These are phyloP conservation scores for Cutaneotrichosporon mucoides DNA, from an alignment of 1,284 basidiomycete genomes.

Conservation along the genomic window DNA sequence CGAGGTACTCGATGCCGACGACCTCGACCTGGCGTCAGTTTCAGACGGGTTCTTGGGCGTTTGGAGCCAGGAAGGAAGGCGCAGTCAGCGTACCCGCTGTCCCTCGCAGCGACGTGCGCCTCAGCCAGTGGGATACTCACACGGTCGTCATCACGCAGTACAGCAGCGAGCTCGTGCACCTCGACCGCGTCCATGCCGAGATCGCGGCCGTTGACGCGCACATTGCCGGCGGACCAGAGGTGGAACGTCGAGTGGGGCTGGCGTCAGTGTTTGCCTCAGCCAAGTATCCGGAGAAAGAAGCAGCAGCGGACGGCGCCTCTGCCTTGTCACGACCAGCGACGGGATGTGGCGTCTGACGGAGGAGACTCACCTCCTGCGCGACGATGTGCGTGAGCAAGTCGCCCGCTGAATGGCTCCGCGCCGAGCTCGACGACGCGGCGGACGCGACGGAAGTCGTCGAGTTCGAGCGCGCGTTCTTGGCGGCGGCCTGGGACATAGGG, in stretches of 20 bases:
- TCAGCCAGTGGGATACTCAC: constrained; percentile 20
- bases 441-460: constrained; percentile 17
- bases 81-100: too few relatives aligned
- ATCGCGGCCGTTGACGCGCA: constrained; percentile 34
- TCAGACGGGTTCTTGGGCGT: too few relatives aligned
- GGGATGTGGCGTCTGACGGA: not conserved
- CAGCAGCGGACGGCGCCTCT: too few relatives aligned
- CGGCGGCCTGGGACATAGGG: too few relatives aligned
- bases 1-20: constrained; percentile 31
- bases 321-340: too few relatives aligned
- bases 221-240: constrained; percentile 42
- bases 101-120: too few relatives aligned
- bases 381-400: constrained; percentile 38
- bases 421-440: constrained; percentile 22
- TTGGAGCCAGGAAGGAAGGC: too few relatives aligned
- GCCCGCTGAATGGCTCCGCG: constrained; percentile 27
- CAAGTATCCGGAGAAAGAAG: too few relatives aligned
- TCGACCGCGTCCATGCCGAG: constrained; percentile 29
- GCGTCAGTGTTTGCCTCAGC: not conserved
- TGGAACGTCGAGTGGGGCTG: constrained; percentile 32
- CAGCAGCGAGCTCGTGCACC: constrained; percentile 28
- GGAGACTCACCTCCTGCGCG: constrained; percentile 25
- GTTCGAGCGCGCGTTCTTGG: constrained; percentile 8
- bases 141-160: constrained; percentile 28
- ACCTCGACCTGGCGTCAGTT: constrained; percentile 32